phyloP scores from a whole-genome alignment of 805 yeast species.

The Scheffersomyces stipitis region DNA sequence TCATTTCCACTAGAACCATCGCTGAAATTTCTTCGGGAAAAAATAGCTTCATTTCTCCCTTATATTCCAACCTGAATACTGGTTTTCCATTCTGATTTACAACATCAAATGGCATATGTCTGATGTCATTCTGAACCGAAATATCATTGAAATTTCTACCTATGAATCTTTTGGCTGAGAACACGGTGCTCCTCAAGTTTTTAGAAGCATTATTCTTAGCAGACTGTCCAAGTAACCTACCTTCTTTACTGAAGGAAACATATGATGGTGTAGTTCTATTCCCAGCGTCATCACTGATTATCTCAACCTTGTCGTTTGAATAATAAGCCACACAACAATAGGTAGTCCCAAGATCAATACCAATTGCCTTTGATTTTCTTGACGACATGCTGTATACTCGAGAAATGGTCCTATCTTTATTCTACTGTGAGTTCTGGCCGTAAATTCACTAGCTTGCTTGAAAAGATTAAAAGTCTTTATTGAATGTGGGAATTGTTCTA shows the following conservation, averaged over 20 bases:
- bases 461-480: too few species aligned
- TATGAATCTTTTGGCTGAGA: constrained; percentile 86
- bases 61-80: constrained; percentile 72
- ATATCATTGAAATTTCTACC: constrained; percentile 77
- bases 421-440: too few species aligned
- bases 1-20: constrained; percentile 86
- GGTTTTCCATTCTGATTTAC: constrained; percentile 81
- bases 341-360: constrained; percentile 94
- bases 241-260: constrained; percentile 89
- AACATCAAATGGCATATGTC: constrained; percentile 81
- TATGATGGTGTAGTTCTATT: constrained; percentile 95
- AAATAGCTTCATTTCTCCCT: constrained; percentile 80
- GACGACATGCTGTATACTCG: too few species aligned
- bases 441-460: too few species aligned
- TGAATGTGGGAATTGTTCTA: too few species aligned
- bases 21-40: constrained; percentile 92
- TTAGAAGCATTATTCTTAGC: constrained; percentile 96
- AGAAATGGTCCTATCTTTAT: too few species aligned
- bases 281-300: constrained; percentile 96
- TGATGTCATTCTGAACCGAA: constrained; percentile 80
- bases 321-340: constrained; percentile 95
- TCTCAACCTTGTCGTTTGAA: constrained; percentile 85
- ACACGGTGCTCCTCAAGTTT: constrained; percentile 85
- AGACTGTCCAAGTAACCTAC: constrained; percentile 90
- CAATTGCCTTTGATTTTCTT: too few species aligned